phyloP scores from a whole-genome alignment of 1,139 yeast species.

The Ashbya aceris region DNA sequence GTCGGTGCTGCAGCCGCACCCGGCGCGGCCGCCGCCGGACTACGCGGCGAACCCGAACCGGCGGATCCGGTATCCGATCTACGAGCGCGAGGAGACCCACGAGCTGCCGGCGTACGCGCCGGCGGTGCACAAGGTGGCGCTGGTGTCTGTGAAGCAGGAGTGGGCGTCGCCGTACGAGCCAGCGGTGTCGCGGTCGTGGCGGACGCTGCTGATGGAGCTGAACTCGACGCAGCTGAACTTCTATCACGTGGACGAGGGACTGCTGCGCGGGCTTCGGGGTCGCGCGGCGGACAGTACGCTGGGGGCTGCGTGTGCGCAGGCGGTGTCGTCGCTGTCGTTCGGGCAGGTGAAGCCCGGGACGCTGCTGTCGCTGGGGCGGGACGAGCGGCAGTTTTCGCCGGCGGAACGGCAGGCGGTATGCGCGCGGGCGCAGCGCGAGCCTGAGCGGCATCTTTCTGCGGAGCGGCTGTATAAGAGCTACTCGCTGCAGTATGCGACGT shows the following conservation, averaged over 20 bases:
- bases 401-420: slow-evolving; percentile 23
- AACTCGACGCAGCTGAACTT: slow-evolving; percentile 69
- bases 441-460: slow-evolving; percentile 27
- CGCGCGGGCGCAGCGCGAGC: slow-evolving; percentile 22
- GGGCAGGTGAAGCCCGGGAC: slow-evolving; percentile 4
- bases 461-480: slow-evolving; percentile 42
- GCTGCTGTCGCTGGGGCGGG: not conserved
- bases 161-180: slow-evolving; percentile 62
- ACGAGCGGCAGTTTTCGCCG: slow-evolving; percentile 16
- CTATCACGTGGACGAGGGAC: slow-evolving; percentile 33
- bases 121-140: slow-evolving; percentile 46
- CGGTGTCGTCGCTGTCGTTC: slow-evolving; percentile 1
- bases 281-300: not conserved
- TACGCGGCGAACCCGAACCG: slow-evolving; percentile 31
- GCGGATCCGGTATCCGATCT: slow-evolving; percentile 39
- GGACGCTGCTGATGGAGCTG: slow-evolving; percentile 49
- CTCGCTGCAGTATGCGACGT: slow-evolving; percentile 57
- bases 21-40: slow-evolving; percentile 44
- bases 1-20: slow-evolving; percentile 38
- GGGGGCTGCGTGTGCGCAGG: not conserved
- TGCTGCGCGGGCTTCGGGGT: slow-evolving; percentile 17
- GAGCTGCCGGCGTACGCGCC: slow-evolving; percentile 48
- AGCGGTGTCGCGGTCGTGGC: slow-evolving; percentile 57
- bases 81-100: slow-evolving; percentile 29
- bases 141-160: slow-evolving; percentile 49